A percentile compares a stretch with the other conserved stretches of the same genome.
Conservation (phyloP, 2,329 filamentous ascomycete species). For the Fusarium euwallaceae region DNA sequence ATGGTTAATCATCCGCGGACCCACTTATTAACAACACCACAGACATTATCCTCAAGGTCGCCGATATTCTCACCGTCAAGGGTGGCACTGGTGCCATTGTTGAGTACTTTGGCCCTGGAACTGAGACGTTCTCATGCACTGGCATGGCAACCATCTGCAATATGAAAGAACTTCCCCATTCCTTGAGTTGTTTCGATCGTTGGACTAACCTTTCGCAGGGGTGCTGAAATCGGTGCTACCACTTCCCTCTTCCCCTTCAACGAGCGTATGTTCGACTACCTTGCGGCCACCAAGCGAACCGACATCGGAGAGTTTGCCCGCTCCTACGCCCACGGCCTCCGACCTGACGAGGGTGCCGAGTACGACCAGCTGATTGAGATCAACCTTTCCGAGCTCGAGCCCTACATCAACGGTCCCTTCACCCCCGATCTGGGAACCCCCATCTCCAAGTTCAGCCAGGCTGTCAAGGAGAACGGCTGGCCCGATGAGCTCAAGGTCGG, state of each 20-base stretch:
- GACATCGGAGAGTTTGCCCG: slow-evolving; percentile 93
- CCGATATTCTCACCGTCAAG: slow-evolving; percentile 97
- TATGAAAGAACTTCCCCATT: slow-evolving; percentile 63
- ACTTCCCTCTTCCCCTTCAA: slow-evolving; percentile 98
- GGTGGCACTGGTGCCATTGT: slow-evolving; percentile 94
- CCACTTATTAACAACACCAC: slow-evolving; percentile 22
- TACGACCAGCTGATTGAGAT: slow-evolving; percentile 95
- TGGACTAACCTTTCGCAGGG: slow-evolving; percentile 26
- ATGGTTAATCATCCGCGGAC: background rate
- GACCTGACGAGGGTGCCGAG: slow-evolving; percentile 86
- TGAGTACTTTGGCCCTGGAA: slow-evolving; percentile 74
- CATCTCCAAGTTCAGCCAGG: slow-evolving; percentile 88
- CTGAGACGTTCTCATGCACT: slow-evolving; percentile 81
- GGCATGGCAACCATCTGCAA: slow-evolving; percentile 88
- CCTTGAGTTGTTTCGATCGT: background rate
- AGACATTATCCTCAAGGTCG: slow-evolving; percentile 98
- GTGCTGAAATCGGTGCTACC: slow-evolving; percentile 83
- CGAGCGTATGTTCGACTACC: slow-evolving; percentile 97
- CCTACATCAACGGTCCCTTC: slow-evolving; percentile 96
- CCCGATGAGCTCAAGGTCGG: slow-evolving; percentile 91
- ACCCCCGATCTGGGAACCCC: slow-evolving; percentile 96
- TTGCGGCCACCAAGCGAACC: slow-evolving; percentile 88
- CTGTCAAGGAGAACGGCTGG: slow-evolving; percentile 88
- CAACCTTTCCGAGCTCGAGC: slow-evolving; percentile 89
- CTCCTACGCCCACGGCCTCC: slow-evolving; percentile 85